Evolutionary conservation across 2,329 filamentous ascomycete species (phyloP).

Genomic region (Botrytis fragariae): DNA sequence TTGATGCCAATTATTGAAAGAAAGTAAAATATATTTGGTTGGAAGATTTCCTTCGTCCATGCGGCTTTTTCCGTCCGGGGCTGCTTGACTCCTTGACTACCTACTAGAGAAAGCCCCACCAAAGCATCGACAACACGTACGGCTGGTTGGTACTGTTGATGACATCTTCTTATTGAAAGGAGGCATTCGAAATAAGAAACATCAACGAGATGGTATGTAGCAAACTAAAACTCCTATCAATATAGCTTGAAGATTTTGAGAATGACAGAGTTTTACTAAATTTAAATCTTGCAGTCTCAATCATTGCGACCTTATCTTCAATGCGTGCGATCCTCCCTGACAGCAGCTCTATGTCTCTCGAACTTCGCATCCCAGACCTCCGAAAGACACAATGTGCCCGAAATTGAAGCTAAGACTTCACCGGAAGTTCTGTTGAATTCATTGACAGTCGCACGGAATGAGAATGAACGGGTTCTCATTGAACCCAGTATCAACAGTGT

Average conservation of each 20-base stretch:
- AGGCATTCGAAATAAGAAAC: slow-evolving; percentile 10
- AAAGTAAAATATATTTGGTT: background rate
- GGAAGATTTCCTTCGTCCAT: background rate
- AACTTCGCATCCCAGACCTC: slow-evolving; percentile 98
- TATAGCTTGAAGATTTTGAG: background rate
- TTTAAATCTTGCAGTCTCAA: slow-evolving; percentile 66
- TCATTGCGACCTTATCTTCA: slow-evolving; percentile 94
- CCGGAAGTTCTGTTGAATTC: slow-evolving; percentile 93
- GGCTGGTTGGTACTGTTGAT: slow-evolving; percentile 20
- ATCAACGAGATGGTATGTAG: slow-evolving; percentile 23
- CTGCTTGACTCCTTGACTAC: slow-evolving; percentile 30
- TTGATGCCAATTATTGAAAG: background rate
- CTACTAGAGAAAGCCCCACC: slow-evolving; percentile 19
- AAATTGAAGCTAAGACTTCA: slow-evolving; percentile 89
- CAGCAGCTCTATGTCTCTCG: slow-evolving; percentile 86
- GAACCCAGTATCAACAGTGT: slow-evolving; percentile 97
- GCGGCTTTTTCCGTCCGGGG: background rate
- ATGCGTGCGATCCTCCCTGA: slow-evolving; percentile 91
- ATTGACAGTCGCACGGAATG: slow-evolving; percentile 86
- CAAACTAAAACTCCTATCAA: background rate
- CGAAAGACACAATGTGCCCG: slow-evolving; percentile 96
- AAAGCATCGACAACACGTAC: slow-evolving; percentile 27
- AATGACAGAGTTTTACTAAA: background rate
- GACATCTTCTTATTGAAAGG: slow-evolving; percentile 14
- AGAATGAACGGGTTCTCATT: slow-evolving; percentile 94